Evolutionary conservation across 164 flowering plant genomes (phyloP), one percentile per base, ranked within the genome.

Genomic region (Stephania japonica): DNA sequence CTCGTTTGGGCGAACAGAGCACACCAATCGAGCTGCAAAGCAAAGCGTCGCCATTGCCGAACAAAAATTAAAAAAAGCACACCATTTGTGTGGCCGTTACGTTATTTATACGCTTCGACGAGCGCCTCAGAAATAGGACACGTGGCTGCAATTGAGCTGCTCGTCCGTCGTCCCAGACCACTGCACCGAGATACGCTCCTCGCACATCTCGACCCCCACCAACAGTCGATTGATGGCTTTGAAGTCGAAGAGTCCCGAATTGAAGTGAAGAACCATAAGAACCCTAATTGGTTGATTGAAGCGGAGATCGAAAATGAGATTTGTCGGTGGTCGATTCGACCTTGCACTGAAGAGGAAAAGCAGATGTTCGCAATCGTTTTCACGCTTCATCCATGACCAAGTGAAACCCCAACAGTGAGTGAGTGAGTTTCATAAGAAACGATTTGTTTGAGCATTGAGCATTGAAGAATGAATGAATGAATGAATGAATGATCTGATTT

Each of bases 31-130:
- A n/a, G 73, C 67, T 16, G 76, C 7, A 1, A 78, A 71, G 77
- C 76, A 70, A 32, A 79, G 68, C 50, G 49, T 41, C 73, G 83
- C 84, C 84, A 83, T 83, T 27, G 77, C n/a, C 67, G 61, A 47
- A n/a, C 23, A 47, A 59, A 21, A 25, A 53, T 16, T n/a, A n/a
- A n/a, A n/a, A n/a, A n/a, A n/a, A n/a, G n/a, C 18, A 16, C 61
- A 53, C 3, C 61, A 19, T 16, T 53, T 53, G 19, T 13, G 61
- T 44, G 32, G 70, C 42, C 50, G 70, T 47, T 47, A 66, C 50
- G 70, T 47, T 47, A 66, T 67, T 53, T 1, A 16, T 53, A 53
- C 47, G 12, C 0, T 27, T 12, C 19, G 42, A 41, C 21, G 18
- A 71, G 49, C 66, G 66, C 25, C 14, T 12, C 32, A 50, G 3